Percentiles rank a stretch among this genome's conserved stretches.
Evolutionary conservation across 1,284 basidiomycete genomes (phyloP).

Genomic region (Naganishia cerealis): DNA sequence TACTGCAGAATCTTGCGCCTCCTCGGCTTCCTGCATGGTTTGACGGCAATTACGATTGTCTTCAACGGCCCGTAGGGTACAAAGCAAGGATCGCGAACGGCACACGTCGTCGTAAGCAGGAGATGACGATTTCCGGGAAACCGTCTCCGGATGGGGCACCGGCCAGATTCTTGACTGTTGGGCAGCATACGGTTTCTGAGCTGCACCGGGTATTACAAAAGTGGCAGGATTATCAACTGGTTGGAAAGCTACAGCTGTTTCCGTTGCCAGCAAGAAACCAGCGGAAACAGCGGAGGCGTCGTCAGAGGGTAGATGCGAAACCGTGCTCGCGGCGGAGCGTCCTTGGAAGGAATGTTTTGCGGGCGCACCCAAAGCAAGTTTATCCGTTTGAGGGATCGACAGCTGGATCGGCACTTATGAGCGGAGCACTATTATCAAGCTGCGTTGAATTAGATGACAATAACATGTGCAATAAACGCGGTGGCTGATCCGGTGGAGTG

Average conservation of each 20-base stretch:
- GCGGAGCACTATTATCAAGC: not conserved
- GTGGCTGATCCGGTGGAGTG: not conserved
- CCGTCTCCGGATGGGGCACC: not conserved
- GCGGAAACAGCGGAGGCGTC: too few relatives aligned
- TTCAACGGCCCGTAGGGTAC: too few relatives aligned
- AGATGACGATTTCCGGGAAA: not conserved
- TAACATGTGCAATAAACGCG: not conserved
- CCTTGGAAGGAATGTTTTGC: too few relatives aligned
- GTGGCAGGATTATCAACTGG: too few relatives aligned
- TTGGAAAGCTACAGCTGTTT: not conserved
- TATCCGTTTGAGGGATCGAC: too few relatives aligned
- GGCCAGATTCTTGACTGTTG: not conserved
- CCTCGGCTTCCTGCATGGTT: not conserved
- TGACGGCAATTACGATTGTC: too few relatives aligned
- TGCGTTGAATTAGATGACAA: not conserved
- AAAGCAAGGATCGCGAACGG: not conserved
- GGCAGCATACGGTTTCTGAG: not conserved
- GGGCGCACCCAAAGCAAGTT: too few relatives aligned
- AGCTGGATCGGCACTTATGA: not conserved
- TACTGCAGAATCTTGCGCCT: conserved; percentile 5
- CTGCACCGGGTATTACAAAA: not conserved
- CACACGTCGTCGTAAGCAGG: too few relatives aligned
- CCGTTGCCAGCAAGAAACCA: not conserved
- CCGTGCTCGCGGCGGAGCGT: too few relatives aligned
- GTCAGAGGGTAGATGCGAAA: too few relatives aligned